Conservation (phyloP, 768 basidiomycete species). For the Lentinula lateritia region DNA sequence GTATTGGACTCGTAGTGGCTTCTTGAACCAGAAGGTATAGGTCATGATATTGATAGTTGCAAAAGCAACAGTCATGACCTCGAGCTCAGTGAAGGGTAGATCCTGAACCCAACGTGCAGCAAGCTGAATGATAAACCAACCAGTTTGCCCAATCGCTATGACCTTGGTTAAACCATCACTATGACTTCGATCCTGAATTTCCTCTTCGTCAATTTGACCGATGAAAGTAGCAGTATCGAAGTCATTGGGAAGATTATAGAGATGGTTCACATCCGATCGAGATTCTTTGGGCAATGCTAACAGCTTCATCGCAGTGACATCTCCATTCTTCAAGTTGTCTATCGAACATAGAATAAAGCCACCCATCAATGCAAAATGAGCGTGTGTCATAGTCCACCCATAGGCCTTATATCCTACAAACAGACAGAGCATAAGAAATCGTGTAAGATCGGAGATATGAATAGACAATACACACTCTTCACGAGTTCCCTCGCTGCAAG, state of each 20-base stretch:
- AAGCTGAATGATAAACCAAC: conserved; percentile 11
- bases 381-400: background rate
- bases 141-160: conserved; percentile 8
- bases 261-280: background rate
- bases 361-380: conserved; percentile 13
- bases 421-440: background rate
- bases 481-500: background rate
- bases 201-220: background rate
- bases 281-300: background rate
- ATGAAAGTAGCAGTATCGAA: background rate
- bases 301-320: background rate
- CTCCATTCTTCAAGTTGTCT: background rate
- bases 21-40: conserved; percentile 30
- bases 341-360: conserved; percentile 9
- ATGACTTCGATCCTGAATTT: background rate
- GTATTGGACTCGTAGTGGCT: conserved; percentile 20
- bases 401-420: background rate
- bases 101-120: conserved; percentile 5
- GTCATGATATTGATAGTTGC: conserved; percentile 17
- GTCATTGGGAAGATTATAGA: background rate
- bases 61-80: conserved; percentile 12
- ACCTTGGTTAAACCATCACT: conserved; percentile 6
- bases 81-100: conserved; percentile 11
- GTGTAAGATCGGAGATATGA: background rate
- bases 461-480: background rate